Base-by-base conservation (phyloP, 768 basidiomycete species). In the Sporobolomyces pararoseus region DNA sequence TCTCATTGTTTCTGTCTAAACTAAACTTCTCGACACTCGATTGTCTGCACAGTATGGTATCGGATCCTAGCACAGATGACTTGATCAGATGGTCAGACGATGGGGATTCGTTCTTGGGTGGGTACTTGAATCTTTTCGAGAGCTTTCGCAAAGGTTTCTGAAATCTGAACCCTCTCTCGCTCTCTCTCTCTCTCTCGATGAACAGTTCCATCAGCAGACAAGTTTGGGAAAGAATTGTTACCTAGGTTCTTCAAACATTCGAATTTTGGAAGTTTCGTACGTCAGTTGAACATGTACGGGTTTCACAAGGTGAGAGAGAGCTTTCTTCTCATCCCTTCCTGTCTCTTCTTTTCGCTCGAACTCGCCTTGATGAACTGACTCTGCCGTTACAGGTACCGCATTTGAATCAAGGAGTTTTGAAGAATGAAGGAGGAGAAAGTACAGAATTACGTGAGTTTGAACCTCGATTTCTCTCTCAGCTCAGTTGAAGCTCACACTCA, bases 191-290 rank as follows among this genome's bases (percentile, higher is more conserved):
- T 37, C 32, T 54, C 14, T 55, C 39, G 19, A 49, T 68, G 50
- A 37, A 42, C 7, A 76, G 94, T 98, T 34, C 86, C 91, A 44
- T 90, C 95, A 79, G 89, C 90, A 75, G 91, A 95, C 78, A 87
- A 87, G 34, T 90, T 98, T 78, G 89, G 91, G 3, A 86, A 86
- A 46, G 89, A 95, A 79, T 86, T 96, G 37, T 85, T 98, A 10
- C 91, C 91, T 4, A 85, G 87, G 50, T 98, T 89, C 87, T 99
- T 97, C 86, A 99, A 99, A 79, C 96, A 98, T 81, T 87, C 89
- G 70, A 96, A 95, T 79, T 98, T 96, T 80, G 85, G 86, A 66
- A 89, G 88, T 39, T 96, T 96, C 75, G 91, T 94, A 23, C 85
- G 91, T 19, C 91, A 96, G 78, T 84, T 94, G 74, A 96, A 94